Conservation (phyloP, 331 rosid species). For the Saraca asoca region DNA sequence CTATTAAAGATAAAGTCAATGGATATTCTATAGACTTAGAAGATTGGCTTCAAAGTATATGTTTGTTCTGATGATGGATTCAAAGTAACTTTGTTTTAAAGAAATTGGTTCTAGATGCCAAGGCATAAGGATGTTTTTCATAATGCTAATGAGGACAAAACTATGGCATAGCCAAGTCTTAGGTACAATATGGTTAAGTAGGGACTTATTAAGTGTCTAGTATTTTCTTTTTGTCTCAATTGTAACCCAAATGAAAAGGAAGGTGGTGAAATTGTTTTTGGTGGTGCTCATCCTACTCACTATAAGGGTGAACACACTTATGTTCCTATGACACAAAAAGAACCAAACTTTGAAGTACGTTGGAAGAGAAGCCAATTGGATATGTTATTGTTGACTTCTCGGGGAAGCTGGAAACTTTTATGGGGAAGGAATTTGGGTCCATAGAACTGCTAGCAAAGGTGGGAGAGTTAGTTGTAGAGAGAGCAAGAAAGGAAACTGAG, state of each 20-base stretch:
- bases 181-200: conserved; percentile 87
- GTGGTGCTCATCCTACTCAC: conserved; percentile 89
- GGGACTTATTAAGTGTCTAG: conserved; percentile 72
- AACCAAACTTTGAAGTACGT: conserved; percentile 76
- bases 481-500: conserved; percentile 83
- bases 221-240: conserved; percentile 95
- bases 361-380: conserved; percentile 89
- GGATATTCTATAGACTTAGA: neutral
- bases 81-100: conserved; percentile 45
- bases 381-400: conserved; percentile 69
- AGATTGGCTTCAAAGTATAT: conserved; percentile 18
- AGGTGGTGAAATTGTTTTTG: conserved; percentile 94
- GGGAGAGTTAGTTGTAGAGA: conserved; percentile 79
- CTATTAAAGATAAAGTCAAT: conserved; percentile 28
- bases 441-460: conserved; percentile 63
- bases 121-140: conserved; percentile 35
- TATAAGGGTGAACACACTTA: conserved; percentile 78
- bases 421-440: conserved; percentile 76
- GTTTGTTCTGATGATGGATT: conserved; percentile 52
- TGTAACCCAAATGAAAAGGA: conserved; percentile 63
- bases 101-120: conserved; percentile 41
- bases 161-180: conserved; percentile 44
- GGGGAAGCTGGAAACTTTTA: conserved; percentile 69
- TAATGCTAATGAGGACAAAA: conserved; percentile 37
- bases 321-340: conserved; percentile 78